These are phyloP conservation scores for Sphagnum magellanicum DNA, from an alignment of 228 moss, liverwort and hornwort species.

Conservation along the genomic window DNA sequence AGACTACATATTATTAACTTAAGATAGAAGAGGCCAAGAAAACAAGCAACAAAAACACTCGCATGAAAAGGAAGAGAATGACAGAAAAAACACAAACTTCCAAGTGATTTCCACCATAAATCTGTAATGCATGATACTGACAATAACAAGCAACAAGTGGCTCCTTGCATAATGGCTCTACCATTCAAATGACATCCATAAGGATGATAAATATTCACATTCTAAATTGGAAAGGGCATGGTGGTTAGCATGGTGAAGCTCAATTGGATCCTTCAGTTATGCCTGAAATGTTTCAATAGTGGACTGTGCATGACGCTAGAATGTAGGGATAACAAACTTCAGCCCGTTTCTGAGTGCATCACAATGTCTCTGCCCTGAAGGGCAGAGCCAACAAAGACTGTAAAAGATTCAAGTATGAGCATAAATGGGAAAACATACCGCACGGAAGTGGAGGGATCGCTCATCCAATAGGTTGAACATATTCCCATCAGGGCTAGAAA, in stretches of 20 bases:
- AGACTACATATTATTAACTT: background rate
- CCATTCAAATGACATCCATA: background rate
- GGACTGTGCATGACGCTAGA: too few species aligned
- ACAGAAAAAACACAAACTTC: too few species aligned
- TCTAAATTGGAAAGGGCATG: too few species aligned
- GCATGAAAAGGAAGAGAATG: background rate
- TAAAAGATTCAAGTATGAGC: constrained; percentile 1
- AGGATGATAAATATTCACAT: background rate
- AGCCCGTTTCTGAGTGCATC: background rate
- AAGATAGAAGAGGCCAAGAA: background rate
- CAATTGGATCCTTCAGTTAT: too few species aligned
- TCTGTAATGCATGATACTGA: too few species aligned
- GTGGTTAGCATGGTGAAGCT: too few species aligned
- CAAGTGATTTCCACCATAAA: too few species aligned
- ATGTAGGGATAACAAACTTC: background rate
- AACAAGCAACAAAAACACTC: background rate
- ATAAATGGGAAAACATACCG: constrained; percentile 19
- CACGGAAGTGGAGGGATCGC: constrained; percentile 60
- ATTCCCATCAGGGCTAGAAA: constrained; percentile 80
- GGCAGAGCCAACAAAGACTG: background rate
- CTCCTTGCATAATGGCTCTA: background rate
- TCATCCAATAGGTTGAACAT: constrained; percentile 66
- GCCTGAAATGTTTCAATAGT: too few species aligned
- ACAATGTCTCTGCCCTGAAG: background rate
- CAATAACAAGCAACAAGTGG: background rate